These are phyloP conservation scores for Ganoderma boninense DNA, from an alignment of 1,284 basidiomycete genomes.

Conservation along the genomic window DNA sequence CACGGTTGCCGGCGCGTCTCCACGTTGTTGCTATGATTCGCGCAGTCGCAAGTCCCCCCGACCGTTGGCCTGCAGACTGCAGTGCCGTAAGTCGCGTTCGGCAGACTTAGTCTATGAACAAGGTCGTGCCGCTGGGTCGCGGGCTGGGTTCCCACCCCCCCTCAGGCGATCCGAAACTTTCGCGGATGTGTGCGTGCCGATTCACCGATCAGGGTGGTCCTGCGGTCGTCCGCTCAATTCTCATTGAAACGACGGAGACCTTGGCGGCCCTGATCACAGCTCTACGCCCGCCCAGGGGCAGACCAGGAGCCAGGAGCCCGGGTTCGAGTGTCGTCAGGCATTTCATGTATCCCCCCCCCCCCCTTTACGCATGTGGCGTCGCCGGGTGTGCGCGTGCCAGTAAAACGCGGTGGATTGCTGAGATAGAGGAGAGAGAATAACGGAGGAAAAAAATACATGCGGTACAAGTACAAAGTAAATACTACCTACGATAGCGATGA, in stretches of 20 bases:
- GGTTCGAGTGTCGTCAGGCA: background rate
- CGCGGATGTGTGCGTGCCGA: background rate
- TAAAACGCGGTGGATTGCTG: background rate
- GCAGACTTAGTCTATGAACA: background rate
- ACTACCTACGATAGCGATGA: constrained; percentile 4
- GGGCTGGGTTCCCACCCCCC: background rate
- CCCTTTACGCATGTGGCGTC: background rate
- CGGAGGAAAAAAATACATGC: background rate
- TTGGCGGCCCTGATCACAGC: background rate
- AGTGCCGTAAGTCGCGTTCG: constrained; percentile 5
- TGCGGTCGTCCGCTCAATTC: background rate
- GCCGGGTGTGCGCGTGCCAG: background rate
- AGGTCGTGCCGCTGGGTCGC: background rate
- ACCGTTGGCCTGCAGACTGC: background rate
- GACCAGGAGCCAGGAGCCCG: background rate
- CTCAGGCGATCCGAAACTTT: constrained; percentile 6
- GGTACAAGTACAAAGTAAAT: constrained; percentile 1
- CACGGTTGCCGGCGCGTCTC: constrained; percentile 1
- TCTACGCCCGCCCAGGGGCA: constrained; percentile 1
- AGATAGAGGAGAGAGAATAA: background rate
- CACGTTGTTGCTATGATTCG: background rate
- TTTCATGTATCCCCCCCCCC: background rate
- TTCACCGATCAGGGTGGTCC: background rate
- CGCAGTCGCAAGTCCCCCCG: background rate
- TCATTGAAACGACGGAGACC: background rate